Conservation (phyloP, 805 yeast genomes). For the Scheffersomyces ergatensis region DNA sequence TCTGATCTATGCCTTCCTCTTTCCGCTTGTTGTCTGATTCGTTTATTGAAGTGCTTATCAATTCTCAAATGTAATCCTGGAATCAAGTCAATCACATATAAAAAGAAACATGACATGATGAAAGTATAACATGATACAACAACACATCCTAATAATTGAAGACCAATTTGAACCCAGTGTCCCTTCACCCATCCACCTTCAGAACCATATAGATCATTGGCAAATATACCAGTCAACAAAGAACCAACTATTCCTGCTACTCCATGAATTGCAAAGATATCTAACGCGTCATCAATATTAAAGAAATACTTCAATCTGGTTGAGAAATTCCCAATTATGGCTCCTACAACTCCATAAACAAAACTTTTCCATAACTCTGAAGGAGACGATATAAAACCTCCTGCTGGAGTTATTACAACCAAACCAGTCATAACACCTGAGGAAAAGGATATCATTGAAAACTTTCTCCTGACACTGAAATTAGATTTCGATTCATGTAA, state of each 20-base stretch:
- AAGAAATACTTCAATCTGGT: conserved; percentile 39
- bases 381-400: conserved; percentile 36
- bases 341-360: conserved; percentile 39
- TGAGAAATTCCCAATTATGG: conserved; percentile 31
- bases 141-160: conserved; percentile 36
- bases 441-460: conserved; percentile 37
- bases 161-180: conserved; percentile 40
- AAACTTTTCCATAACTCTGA: conserved; percentile 39
- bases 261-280: conserved; percentile 44
- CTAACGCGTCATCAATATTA: conserved; percentile 41
- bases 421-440: conserved; percentile 42
- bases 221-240: conserved; percentile 39
- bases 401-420: conserved; percentile 43
- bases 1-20: conserved; percentile 3
- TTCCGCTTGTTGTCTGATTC: conserved; percentile 17
- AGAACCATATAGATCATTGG: conserved; percentile 27
- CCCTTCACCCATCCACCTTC: conserved; percentile 42
- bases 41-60: conserved; percentile 35
- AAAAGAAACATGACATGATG: conserved; percentile 25
- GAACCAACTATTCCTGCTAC: conserved; percentile 41
- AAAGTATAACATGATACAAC: conserved; percentile 35
- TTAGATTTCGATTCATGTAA: conserved; percentile 14
- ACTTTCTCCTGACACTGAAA: conserved; percentile 19
- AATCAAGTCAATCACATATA: conserved; percentile 34
- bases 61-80: conserved; percentile 43